Conservation (phyloP, 2,329 filamentous ascomycete genomes). For the Thielaviopsis musarum region DNA sequence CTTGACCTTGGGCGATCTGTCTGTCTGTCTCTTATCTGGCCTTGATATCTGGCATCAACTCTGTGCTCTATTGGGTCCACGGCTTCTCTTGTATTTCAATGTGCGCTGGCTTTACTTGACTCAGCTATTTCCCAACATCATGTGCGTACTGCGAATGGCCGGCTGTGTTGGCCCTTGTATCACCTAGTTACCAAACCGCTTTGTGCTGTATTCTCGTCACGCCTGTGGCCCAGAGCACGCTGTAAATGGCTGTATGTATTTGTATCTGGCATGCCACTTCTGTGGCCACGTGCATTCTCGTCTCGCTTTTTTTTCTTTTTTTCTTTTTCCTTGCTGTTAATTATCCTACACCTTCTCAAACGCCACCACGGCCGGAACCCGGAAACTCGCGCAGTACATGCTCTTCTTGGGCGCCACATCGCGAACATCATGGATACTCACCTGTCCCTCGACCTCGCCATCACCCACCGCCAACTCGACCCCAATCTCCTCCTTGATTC, state of each 20-base stretch:
- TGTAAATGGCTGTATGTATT: not conserved
- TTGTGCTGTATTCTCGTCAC: not conserved
- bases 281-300: no score
- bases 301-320: not conserved
- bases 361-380: slow-evolving; percentile 66
- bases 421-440: slow-evolving; percentile 53
- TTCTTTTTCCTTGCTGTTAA: not conserved
- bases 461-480: slow-evolving; percentile 26
- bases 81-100: no score
- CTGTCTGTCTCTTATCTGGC: not conserved
- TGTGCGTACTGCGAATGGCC: not conserved
- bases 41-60: not conserved
- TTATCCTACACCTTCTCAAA: slow-evolving; percentile 33
- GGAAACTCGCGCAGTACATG: slow-evolving; percentile 93
- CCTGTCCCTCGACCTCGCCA: slow-evolving; percentile 28
- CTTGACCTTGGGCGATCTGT: not conserved
- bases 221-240: not conserved
- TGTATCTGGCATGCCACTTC: no score
- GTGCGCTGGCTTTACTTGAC: no score
- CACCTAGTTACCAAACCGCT: not conserved
- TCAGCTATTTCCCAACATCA: not conserved
- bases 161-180: not conserved
- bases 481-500: slow-evolving; percentile 25
- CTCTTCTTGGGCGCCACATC: slow-evolving; percentile 85
- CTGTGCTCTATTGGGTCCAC: no score